These are phyloP conservation scores for Rostrohypoxylon terebratum DNA, from an alignment of 495 filamentous ascomycete genomes.

Conservation along the genomic window DNA sequence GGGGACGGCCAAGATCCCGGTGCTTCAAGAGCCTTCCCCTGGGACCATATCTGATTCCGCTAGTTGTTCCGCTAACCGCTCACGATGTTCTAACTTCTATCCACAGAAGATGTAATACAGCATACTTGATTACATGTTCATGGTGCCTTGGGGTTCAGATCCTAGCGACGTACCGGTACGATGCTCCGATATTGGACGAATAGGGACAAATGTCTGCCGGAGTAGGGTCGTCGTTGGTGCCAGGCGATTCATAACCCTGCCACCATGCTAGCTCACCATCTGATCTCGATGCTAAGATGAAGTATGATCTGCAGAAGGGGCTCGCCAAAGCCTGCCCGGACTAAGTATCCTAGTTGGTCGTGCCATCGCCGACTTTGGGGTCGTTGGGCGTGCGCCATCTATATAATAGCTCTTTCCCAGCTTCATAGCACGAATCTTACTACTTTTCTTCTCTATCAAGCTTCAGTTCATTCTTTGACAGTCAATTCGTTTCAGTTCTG, in stretches of 20 bases:
- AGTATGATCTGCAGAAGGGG: constrained; percentile 50
- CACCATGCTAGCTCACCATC: constrained; percentile 43
- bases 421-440: constrained; percentile 29
- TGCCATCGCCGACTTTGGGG: constrained; percentile 9
- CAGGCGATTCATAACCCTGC: constrained; percentile 28
- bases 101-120: too few species aligned
- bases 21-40: constrained; percentile 36
- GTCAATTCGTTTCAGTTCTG: constrained; percentile 60
- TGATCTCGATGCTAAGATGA: constrained; percentile 30
- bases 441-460: constrained; percentile 37
- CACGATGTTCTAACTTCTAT: constrained; percentile 15
- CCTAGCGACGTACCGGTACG: constrained; percentile 11
- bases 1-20: constrained; percentile 20
- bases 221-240: constrained; percentile 30
- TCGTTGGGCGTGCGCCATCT: constrained; percentile 4
- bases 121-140: background rate
- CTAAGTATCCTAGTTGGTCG: constrained; percentile 18
- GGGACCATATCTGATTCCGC: constrained; percentile 23
- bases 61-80: constrained; percentile 40
- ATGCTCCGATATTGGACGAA: constrained; percentile 25
- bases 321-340: constrained; percentile 33
- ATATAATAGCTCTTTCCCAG: constrained; percentile 39
- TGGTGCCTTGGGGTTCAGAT: background rate
- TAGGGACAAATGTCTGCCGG: constrained; percentile 25
- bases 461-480: constrained; percentile 49